Evolutionary conservation across 2,329 filamentous ascomycete genomes (phyloP).

Genomic region (Fusarium longipes): DNA sequence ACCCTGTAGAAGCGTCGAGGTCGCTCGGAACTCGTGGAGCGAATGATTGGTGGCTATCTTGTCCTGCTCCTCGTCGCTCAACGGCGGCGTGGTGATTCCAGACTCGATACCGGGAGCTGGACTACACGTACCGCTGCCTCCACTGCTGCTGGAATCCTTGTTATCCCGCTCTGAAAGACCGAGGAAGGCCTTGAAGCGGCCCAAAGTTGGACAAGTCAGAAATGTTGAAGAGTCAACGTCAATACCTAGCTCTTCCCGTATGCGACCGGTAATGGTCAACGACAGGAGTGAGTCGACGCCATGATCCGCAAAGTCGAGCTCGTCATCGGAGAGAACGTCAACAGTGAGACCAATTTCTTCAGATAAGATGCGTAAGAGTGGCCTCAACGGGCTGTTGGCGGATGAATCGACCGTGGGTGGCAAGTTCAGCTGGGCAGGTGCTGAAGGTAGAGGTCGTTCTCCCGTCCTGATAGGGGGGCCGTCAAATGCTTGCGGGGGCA

Average conservation of each 20-base stretch:
- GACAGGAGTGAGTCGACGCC: slow-evolving; percentile 71
- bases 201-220: slow-evolving; percentile 46
- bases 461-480: neutral
- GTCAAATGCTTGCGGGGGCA: neutral
- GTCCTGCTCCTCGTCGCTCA: slow-evolving; percentile 27
- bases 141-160: slow-evolving; percentile 59
- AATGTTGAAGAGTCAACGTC: slow-evolving; percentile 57
- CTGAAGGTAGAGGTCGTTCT: neutral
- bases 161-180: neutral
- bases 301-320: slow-evolving; percentile 59
- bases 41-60: neutral
- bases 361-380: slow-evolving; percentile 57
- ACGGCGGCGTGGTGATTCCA: slow-evolving; percentile 50
- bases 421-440: neutral
- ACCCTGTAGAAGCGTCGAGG: slow-evolving; percentile 42
- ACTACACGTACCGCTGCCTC: slow-evolving; percentile 68
- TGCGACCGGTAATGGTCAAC: slow-evolving; percentile 64
- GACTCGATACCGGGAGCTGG: slow-evolving; percentile 68
- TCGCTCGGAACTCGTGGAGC: slow-evolving; percentile 30
- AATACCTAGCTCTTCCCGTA: slow-evolving; percentile 65
- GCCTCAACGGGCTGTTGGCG: neutral
- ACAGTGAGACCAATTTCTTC: slow-evolving; percentile 78
- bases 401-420: neutral
- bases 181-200: slow-evolving; percentile 26
- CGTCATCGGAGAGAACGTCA: slow-evolving; percentile 67